These are phyloP conservation scores for Coemansia sp. DNA, from an alignment of 192 early-diverging fungal genomes.

Conservation along the genomic window DNA sequence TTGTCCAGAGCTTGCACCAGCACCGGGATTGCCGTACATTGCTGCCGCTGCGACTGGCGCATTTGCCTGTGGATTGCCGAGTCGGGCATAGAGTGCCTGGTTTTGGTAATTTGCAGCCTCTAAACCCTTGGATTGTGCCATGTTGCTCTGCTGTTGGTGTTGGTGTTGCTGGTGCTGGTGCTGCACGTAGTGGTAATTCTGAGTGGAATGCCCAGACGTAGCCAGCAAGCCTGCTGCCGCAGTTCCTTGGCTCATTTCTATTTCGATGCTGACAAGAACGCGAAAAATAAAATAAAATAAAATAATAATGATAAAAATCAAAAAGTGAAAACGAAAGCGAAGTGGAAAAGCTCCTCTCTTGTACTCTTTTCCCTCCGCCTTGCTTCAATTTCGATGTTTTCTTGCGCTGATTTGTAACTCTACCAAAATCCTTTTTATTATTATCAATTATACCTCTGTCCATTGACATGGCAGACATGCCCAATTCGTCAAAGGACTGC, in stretches of 20 bases:
- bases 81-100: slow-evolving; percentile 35
- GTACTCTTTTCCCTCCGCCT: neutral
- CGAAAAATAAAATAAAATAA: neutral
- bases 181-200: slow-evolving; percentile 30
- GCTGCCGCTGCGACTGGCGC: neutral
- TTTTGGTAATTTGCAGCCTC: slow-evolving; percentile 41
- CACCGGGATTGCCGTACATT: slow-evolving; percentile 9
- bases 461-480: neutral
- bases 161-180: slow-evolving; percentile 31
- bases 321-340: too few relatives aligned
- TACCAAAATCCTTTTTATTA: neutral
- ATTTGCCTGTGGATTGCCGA: slow-evolving; percentile 11
- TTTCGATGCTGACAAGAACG: neutral
- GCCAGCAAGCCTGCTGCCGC: slow-evolving; percentile 13
- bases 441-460: neutral
- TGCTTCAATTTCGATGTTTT: neutral
- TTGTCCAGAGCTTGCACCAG: neutral
- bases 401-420: neutral
- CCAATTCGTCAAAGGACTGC: slow-evolving; percentile 24
- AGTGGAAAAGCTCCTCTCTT: neutral
- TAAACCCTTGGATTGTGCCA: slow-evolving; percentile 24
- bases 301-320: too few relatives aligned
- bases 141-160: slow-evolving; percentile 15
- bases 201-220: slow-evolving; percentile 13
- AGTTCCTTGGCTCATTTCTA: slow-evolving; percentile 30